A percentile compares a stretch with the other conserved stretches of the same genome.
These are phyloP conservation scores for Colletotrichum sp. DNA, from an alignment of 2,329 filamentous ascomycete genomes.

Conservation along the genomic window DNA sequence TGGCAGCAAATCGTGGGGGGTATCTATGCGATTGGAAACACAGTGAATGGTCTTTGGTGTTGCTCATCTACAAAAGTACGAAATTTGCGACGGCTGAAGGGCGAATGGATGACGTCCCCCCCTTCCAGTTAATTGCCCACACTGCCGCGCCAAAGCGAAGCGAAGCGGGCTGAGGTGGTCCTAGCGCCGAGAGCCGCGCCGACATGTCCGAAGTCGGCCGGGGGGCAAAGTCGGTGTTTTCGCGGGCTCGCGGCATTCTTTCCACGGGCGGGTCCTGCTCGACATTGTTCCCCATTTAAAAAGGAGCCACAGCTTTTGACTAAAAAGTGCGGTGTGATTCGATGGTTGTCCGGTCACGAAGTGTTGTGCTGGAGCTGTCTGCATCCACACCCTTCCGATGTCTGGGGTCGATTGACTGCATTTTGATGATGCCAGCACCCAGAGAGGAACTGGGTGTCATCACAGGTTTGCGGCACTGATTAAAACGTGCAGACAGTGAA, in stretches of 20 bases:
- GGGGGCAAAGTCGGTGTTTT: background rate
- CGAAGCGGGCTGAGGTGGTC: background rate
- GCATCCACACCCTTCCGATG: background rate
- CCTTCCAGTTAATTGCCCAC: background rate
- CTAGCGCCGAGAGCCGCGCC: constrained; percentile 14
- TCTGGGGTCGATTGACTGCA: background rate
- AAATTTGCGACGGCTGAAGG: background rate
- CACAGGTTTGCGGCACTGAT: background rate
- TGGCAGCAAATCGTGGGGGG: background rate
- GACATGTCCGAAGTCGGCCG: constrained; percentile 10
- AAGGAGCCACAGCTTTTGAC: background rate
- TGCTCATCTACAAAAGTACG: background rate
- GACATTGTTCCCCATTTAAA: background rate
- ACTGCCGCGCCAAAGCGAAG: constrained; percentile 17
- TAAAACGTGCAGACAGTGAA: background rate
- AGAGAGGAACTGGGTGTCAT: background rate
- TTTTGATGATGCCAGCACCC: background rate
- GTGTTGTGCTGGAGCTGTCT: background rate
- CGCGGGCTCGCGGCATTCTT: constrained; percentile 4
- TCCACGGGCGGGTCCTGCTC: background rate
- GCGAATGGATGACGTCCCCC: constrained; percentile 14
- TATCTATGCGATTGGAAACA: background rate
- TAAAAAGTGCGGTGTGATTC: constrained; percentile 18
- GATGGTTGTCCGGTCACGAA: background rate
- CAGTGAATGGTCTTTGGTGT: background rate